Conservation (phyloP, 176 grass and related monocot species). For the Urochloa ruziziensis region DNA sequence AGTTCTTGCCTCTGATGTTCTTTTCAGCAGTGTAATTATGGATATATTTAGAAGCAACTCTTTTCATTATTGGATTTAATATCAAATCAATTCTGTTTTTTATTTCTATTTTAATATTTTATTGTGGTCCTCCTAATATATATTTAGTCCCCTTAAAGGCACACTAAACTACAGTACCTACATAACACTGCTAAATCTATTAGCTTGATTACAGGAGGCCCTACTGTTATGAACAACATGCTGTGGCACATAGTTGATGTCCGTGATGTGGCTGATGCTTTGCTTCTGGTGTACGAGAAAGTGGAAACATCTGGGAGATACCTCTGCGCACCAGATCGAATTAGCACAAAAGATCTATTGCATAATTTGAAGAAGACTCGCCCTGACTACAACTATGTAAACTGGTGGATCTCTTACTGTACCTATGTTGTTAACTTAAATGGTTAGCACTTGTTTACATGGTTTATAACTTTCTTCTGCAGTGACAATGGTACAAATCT, state of each 20-base stretch:
- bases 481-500: background rate
- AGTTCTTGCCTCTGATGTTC: background rate
- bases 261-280: background rate
- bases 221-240: background rate
- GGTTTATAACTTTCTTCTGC: background rate
- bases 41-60: background rate
- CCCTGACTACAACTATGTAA: background rate
- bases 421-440: background rate
- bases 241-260: background rate
- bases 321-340: background rate
- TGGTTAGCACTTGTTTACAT: background rate
- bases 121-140: background rate
- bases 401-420: background rate
- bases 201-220: background rate
- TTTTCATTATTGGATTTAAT: background rate
- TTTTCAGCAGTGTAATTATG: background rate
- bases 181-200: background rate
- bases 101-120: background rate
- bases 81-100: background rate
- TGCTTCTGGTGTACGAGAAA: constrained; percentile 3
- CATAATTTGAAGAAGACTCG: background rate
- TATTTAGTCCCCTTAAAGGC: background rate
- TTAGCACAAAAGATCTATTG: background rate
- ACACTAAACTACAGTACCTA: background rate
- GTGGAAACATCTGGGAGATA: background rate